phyloP scores from a whole-genome alignment of 169 alveolate species.

The Plasmodium vivax region DNA sequence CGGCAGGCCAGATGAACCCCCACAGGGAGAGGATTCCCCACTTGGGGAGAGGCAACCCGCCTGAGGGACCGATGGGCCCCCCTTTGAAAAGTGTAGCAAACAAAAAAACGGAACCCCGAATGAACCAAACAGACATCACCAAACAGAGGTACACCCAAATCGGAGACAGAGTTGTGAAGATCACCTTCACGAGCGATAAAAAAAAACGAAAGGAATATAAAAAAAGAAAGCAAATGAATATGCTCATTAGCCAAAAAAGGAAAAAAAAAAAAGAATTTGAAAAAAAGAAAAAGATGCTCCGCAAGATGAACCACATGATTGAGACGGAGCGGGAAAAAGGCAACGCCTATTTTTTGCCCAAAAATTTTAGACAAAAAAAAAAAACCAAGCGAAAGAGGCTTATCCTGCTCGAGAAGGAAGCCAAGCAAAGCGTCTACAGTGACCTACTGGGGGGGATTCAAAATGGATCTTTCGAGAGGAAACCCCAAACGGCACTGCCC shows the following conservation, averaged over 20 bases:
- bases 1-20: neutral
- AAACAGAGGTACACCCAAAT: neutral
- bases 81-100: neutral
- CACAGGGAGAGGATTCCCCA: neutral
- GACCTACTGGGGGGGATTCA: neutral
- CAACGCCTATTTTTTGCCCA: constrained; percentile 45
- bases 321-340: constrained; percentile 51
- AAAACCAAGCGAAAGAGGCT: constrained; percentile 24
- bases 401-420: constrained; percentile 51
- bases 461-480: neutral
- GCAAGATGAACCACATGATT: constrained; percentile 15
- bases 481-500: neutral
- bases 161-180: constrained; percentile 49
- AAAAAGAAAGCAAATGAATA: constrained; percentile 18
- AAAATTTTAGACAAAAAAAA: constrained; percentile 35
- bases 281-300: constrained; percentile 33
- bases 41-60: neutral
- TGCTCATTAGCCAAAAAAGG: constrained; percentile 33
- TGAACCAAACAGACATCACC: neutral
- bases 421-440: constrained; percentile 8
- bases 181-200: constrained; percentile 63
- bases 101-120: neutral
- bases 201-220: constrained; percentile 10
- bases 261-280: constrained; percentile 57
- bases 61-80: neutral